Base-by-base conservation (phyloP, 2,329 filamentous ascomycete genomes). In the Cryphonectria carpinicola region DNA sequence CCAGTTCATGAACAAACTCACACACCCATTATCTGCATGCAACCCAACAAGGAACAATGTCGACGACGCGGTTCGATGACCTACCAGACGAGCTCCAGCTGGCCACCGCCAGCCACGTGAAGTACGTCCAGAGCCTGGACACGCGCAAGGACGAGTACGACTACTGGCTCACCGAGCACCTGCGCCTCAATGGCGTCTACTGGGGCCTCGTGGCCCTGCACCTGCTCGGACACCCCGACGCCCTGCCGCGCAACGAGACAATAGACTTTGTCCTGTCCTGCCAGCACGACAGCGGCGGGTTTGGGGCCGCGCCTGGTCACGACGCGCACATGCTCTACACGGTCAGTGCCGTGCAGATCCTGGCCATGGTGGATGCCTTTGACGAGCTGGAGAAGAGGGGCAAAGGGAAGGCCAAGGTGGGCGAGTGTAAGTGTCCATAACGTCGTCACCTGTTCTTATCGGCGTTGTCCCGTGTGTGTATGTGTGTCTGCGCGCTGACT, bases 291-390 rank as follows among this genome's bases (percentile, higher is more conserved):
- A 93, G 87, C 78, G 96, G 96, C 65, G 96, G 96, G 19, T 98
- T 99, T 78, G 95, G 95, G 64, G 95, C 96, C 68, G 95, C 95
- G 17, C 96, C 96, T 0, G 93, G 93, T 7, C 96, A 99, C 80
- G 96, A 99, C 82, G 90, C 95, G 37, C 96, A 99, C 81, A 93
- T 99, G 89, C 88, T 98, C 67, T 98, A 95, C 80, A 99, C 96
- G 68, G 93, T 96, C 78, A 98, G 94, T 82, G 95, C 93, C 67
- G 91, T 99, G 76, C 96, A 99, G 84, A 94, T 98, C 75, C 87
- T 99, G 66, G 93, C 93, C 75, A 94, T 92, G 78, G 83, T 97
- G 39, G 92, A 97, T 82, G 96, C 92, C 39, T 86, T 98, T 75
- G 91, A 92, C 73, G 92, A 95, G 76, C 87, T 99, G 41, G 94